Evolutionary conservation across 2,329 filamentous ascomycete species (phyloP), one percentile per base, ranked within the genome.

Genomic region (Cordyceps farinosa): DNA sequence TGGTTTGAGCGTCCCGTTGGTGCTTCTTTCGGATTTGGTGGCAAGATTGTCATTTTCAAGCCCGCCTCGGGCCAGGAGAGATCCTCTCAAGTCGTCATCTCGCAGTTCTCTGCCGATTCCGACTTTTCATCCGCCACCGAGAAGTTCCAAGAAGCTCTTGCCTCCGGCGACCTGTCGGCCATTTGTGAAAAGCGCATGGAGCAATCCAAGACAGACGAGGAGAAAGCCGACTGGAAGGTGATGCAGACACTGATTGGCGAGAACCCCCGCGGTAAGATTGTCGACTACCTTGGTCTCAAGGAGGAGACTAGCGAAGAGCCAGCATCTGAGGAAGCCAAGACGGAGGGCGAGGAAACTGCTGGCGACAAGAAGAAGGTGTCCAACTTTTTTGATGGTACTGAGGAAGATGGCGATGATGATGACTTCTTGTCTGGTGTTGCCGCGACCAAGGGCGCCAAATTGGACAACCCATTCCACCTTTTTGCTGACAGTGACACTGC

Each of bases 181-280:
- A 90, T 99, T 65, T 97, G 93, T 73, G 87, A 93, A 71, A 83
- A 87, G 29, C 90, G 94, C 72, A 88, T 92, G 66, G 80, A 87
- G 32, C 80, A 87, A 65, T 89, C 93, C 22, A 87, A 87, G 71
- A 91, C 87, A 0, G 93, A 97, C 1, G 92, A 96, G 68, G 95
- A 98, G 74, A 97, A 92, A 80, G 90, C 91, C 4, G 94, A 98
- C 75, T 99, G 95, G 95, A 90, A 90, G 67, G 92, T 98, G 44
- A 91, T 99, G 74, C 88, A 95, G 75, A 95, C 92, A 2, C 78
- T 99, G 65, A 89, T 94, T 55, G 89, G 91, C 3, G 87, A 90
- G 36, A 93, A 94, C 71, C 90, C 92, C n/a, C 87, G 93, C 48
- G 89, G 90, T 73, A 88, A 91, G 73, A 88, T 99, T 63, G 85